phyloP scores from a whole-genome alignment of 2,329 filamentous ascomycete genomes.

The Beauveria varroae region DNA sequence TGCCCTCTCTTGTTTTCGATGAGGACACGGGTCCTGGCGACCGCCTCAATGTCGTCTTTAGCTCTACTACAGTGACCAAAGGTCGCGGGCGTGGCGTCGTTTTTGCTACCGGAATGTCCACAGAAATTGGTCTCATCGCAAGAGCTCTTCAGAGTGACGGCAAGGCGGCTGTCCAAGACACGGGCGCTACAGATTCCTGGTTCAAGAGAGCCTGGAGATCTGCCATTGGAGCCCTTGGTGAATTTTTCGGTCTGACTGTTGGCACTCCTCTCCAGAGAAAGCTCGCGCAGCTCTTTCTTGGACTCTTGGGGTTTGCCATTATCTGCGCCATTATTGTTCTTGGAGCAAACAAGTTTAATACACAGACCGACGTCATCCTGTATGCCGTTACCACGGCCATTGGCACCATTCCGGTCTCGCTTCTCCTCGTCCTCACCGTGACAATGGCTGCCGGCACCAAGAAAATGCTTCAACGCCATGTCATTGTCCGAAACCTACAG shows the following conservation, averaged over 20 bases:
- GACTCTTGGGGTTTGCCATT: conserved; percentile 51
- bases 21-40: conserved; percentile 36
- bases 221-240: conserved; percentile 16
- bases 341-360: conserved; percentile 28
- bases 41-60: conserved; percentile 49
- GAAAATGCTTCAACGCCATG: conserved; percentile 38
- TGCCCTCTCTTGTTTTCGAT: conserved; percentile 32
- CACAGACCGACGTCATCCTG: conserved; percentile 26
- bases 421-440: conserved; percentile 43
- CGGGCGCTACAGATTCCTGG: not conserved
- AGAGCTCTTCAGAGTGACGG: conserved; percentile 26
- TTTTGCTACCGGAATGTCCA: conserved; percentile 51
- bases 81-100: conserved; percentile 52
- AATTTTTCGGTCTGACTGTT: conserved; percentile 39
- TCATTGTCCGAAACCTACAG: conserved; percentile 39
- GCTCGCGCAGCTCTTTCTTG: conserved; percentile 57
- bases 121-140: conserved; percentile 53
- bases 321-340: conserved; percentile 33
- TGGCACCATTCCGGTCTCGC: conserved; percentile 38
- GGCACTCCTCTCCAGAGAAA: conserved; percentile 64
- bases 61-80: conserved; percentile 47
- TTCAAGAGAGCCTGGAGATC: conserved; percentile 2
- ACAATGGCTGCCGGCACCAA: conserved; percentile 44
- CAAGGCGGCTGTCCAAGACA: not conserved
- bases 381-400: conserved; percentile 34